These are phyloP conservation scores for Phytophthora sansomeana DNA, from an alignment of 352 stramenopile genomes.

Conservation along the genomic window DNA sequence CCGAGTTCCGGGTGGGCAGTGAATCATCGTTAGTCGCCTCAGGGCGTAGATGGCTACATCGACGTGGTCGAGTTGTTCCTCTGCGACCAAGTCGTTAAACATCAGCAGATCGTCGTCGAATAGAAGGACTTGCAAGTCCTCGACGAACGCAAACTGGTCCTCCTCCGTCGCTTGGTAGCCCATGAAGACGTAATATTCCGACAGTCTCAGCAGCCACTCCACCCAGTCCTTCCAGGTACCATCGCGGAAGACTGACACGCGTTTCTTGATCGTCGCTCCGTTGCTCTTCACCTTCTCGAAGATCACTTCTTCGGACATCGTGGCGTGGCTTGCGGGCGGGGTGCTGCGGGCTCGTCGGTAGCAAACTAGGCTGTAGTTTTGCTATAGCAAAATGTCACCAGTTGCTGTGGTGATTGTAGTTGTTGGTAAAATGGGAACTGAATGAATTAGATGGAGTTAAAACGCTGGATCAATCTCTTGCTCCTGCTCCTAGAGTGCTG, in stretches of 20 bases:
- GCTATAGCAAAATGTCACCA: too few species aligned
- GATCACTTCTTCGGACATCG: not conserved
- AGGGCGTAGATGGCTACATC: conserved; percentile 9
- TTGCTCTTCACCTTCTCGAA: conserved; percentile 2
- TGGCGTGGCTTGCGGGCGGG: not conserved
- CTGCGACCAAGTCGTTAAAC: conserved; percentile 3
- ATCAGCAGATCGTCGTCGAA: conserved; percentile 7
- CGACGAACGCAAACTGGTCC: not conserved
- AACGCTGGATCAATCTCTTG: too few species aligned
- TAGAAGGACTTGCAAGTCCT: not conserved
- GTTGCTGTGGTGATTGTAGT: too few species aligned
- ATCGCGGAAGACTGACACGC: not conserved
- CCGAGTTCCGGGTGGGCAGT: conserved; percentile 3
- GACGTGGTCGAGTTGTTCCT: not conserved
- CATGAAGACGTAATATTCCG: not conserved
- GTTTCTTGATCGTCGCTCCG: not conserved
- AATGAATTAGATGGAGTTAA: too few species aligned
- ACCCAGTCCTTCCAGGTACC: conserved; percentile 5
- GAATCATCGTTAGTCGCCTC: conserved; percentile 1
- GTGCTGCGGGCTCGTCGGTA: not conserved
- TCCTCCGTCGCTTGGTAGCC: not conserved
- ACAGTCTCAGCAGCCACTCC: not conserved
- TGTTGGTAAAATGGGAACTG: too few species aligned
- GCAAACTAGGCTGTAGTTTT: too few species aligned
- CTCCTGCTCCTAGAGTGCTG: too few species aligned